Evolutionary conservation across 306 rosid species (phyloP).

Genomic region (apple (Malus domestica)): ASM211411v1 NC_041801.1:1705501-1706000

Average conservation of each 20-base stretch:
- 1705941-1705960: too few species aligned
- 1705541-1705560: background rate
- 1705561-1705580: background rate
- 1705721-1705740: conserved; percentile 69
- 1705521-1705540: conserved; percentile 4
- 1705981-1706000: conserved; percentile 11
- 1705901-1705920: too few species aligned
- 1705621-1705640: too few species aligned
- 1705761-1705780: conserved; percentile 81
- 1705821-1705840: conserved; percentile 22
- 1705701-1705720: background rate
- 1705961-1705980: too few species aligned
- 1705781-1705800: conserved; percentile 91
- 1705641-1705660: background rate
- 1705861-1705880: conserved; percentile 4
- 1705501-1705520: conserved; percentile 15
- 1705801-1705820: conserved; percentile 88
- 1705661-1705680: too few species aligned
- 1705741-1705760: conserved; percentile 89
- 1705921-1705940: too few species aligned
- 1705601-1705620: background rate
- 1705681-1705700: background rate
- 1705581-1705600: background rate
- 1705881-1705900: too few species aligned
- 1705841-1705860: background rate